Evolutionary conservation across 2,329 filamentous ascomycete genomes (phyloP), one percentile per base, ranked within the genome.

Genomic region (Fusarium sp.): DNA sequence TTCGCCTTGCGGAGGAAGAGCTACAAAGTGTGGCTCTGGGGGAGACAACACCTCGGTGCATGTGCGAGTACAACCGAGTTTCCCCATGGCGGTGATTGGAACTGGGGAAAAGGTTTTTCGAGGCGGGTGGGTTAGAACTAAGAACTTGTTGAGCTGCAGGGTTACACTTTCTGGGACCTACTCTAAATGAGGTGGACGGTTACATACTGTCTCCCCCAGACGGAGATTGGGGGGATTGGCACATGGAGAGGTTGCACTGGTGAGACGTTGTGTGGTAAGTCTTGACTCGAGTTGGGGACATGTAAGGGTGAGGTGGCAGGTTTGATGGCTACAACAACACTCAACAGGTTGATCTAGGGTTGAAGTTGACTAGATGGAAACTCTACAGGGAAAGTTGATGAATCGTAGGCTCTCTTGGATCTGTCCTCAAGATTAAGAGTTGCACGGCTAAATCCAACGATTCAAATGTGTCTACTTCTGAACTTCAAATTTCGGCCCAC

Each of bases 401-500:
- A 25, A 25, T 3, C 23, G 3, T 6, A 25, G 8, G 8, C 23
- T 25, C 23, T 7, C 6, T 25, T 25, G 23, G 19, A 19, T 19
- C 3, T 10, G 31, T 32, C 13, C 31, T 32, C 31, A 11, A 6
- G 3, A 23, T 29, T 19, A 37, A 36, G 11, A 21, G 21, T 19
- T 14, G 14, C n/a, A 14, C 37, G 29, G 37, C 8, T 49, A 49
- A 33, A 48, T 27, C 8, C 3, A 19, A 27, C 43, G 44, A 27
- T 25, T 25, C 29, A 17, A 29, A 21, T 14, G 25, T 10, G 13
- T 53, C 29, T 46, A 53, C 53, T 54, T 10, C 10, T 53, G 23
- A 41, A 42, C 53, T 54, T 29, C 27, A 54, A 59, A 59, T 59
- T 35, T 59, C 56, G 56, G 55, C 44, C 60, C 37, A 48, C n/a